These are phyloP conservation scores for Phytophthora parvispora DNA, from an alignment of 352 stramenopile species.

Conservation along the genomic window DNA sequence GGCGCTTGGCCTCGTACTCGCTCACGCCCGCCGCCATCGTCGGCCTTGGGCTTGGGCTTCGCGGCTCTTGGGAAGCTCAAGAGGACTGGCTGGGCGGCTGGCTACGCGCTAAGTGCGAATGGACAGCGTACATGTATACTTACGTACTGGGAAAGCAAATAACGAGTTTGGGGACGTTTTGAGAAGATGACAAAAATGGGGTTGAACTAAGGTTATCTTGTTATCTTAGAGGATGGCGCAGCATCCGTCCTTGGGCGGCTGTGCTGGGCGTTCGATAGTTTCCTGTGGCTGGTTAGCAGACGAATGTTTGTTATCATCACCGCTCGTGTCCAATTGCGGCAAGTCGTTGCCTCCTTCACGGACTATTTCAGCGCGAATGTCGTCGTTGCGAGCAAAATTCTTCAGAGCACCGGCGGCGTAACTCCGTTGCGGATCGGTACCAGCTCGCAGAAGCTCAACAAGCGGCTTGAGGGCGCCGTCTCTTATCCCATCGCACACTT, in stretches of 20 bases:
- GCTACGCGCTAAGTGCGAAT: not conserved
- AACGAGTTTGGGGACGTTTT: no score
- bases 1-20: conserved; percentile 75
- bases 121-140: no score
- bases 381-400: not conserved
- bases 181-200: no score
- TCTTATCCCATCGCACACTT: not conserved
- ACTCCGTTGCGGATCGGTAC: not conserved
- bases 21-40: conserved; percentile 27
- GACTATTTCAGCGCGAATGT: not conserved
- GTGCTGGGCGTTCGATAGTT: no score
- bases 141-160: no score
- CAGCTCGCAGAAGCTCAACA: not conserved
- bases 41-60: not conserved
- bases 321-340: not conserved
- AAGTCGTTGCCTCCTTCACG: not conserved
- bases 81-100: no score
- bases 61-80: no score
- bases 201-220: no score
- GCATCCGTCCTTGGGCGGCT: not conserved
- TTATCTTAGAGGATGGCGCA: not conserved
- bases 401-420: not conserved
- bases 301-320: no score
- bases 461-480: not conserved
- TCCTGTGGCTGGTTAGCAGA: no score